Base-by-base conservation (phyloP, 176 grass and related monocot species). In the Leersia perrieri region DNA sequence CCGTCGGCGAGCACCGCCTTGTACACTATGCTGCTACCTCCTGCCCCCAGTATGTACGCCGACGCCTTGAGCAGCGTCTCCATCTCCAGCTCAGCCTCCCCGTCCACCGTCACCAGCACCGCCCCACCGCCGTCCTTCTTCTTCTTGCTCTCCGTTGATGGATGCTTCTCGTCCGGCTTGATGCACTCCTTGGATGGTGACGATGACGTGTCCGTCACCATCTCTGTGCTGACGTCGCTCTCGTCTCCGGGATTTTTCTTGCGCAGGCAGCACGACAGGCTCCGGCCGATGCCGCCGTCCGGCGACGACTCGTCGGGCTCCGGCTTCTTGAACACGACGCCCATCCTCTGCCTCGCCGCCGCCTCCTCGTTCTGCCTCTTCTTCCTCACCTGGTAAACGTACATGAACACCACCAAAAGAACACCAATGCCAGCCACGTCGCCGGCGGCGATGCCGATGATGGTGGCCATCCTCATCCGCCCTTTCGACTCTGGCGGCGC, bases 21-120 rank as follows among this genome's bases (percentile, higher is more conserved):
- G 90, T 98, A 98, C 41, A 98, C 92, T 55, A 98, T 94, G 80
- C 88, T 94, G n/a, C 67, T 57, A 60, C 75, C 95, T 16, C 75
- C 86, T 5, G 90, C 84, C 0, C 95, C 88, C 1, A 98, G 85
- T 53, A 98, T 90, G 66, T 94, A 98, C 22, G 95, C 95, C 23
- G 92, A 92, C 0, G 92, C 95, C 81, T 98, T 98, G 16, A 98
- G 80, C 40, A 98, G 77, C 39, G 84, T 89, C 86, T 98, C 95
- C 62, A 94, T 70, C 85, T 95, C 92, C 72, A 98, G 84, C 49
- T 89, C 90, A 20, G 38, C 58, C 18, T 75, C 85, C 38, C 88
- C 75, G 60, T 95, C 92, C 79, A 98, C 86, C n/a, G 90, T 93
- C 47, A 98, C 92, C 13, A 98, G 77, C 29, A 80, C 76, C 10